Evolutionary conservation across 345 rosid species (phyloP).

Genomic region (Citrus sinensis): DNA sequence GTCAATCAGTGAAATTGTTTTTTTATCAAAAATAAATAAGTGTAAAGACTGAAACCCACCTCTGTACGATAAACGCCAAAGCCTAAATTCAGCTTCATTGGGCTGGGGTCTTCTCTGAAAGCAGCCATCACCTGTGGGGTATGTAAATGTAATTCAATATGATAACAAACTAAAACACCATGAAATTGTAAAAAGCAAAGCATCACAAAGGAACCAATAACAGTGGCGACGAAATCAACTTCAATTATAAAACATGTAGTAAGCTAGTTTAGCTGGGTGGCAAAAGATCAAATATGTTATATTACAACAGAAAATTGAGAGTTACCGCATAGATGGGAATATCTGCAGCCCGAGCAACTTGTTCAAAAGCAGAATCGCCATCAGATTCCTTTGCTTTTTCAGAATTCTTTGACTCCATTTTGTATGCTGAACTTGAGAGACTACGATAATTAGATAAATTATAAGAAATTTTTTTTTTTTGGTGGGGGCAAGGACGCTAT

Average conservation of each 20-base stretch:
- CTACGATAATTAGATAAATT: too few relatives aligned
- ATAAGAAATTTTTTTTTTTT: too few relatives aligned
- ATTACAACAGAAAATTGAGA: background rate
- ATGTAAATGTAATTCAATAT: background rate
- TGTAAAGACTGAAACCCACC: constrained; percentile 24
- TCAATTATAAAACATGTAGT: too few relatives aligned
- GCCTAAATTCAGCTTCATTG: constrained; percentile 58
- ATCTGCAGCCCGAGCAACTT: constrained; percentile 39
- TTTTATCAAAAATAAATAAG: background rate
- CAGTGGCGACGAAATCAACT: background rate
- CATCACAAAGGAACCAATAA: background rate
- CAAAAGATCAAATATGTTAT: too few relatives aligned
- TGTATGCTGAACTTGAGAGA: background rate
- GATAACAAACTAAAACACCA: background rate
- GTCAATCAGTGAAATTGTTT: constrained; percentile 26
- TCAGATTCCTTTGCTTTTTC: background rate
- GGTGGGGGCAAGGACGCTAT: too few relatives aligned
- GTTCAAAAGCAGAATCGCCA: constrained; percentile 32
- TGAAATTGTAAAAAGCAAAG: background rate
- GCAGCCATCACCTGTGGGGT: constrained; percentile 41
- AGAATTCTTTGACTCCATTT: constrained; percentile 2
- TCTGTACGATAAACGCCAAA: constrained; percentile 64
- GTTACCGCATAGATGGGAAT: constrained; percentile 41
- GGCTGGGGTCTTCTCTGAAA: constrained; percentile 52
- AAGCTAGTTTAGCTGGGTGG: too few relatives aligned